Conservation (phyloP, 345 rosid species). For the Salix purpurea region DNA sequence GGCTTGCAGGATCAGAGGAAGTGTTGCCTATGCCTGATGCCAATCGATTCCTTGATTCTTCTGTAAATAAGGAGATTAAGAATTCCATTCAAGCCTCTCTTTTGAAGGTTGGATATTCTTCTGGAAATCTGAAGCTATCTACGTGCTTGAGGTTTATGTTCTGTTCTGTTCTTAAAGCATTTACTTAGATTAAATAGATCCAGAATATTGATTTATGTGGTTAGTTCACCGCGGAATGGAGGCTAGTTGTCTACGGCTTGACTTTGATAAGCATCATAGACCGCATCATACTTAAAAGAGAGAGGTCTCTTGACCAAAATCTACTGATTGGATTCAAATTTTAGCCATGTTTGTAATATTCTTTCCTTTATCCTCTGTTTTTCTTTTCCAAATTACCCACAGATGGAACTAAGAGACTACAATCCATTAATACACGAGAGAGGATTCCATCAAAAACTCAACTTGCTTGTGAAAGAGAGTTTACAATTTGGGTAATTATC, state of each 20-base stretch:
- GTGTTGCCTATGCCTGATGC: slow-evolving; percentile 47
- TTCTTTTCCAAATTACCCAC: slow-evolving; percentile 3
- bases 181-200: neutral
- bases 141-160: neutral
- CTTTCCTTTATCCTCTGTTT: neutral
- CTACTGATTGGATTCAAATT: neutral
- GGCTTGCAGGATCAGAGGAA: slow-evolving; percentile 78
- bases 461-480: slow-evolving; percentile 64
- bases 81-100: slow-evolving; percentile 51
- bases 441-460: slow-evolving; percentile 81
- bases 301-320: neutral
- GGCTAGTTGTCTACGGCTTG: neutral
- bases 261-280: neutral
- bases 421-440: slow-evolving; percentile 68
- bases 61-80: slow-evolving; percentile 53
- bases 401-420: slow-evolving; percentile 71
- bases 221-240: too few species aligned
- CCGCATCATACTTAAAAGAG: neutral
- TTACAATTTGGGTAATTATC: slow-evolving; percentile 62
- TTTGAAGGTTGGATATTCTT: slow-evolving; percentile 41
- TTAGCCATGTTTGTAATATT: too few species aligned
- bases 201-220: too few species aligned
- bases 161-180: neutral
- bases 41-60: slow-evolving; percentile 39
- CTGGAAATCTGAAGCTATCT: neutral